These are phyloP conservation scores for Knoxia roxburghii DNA, from an alignment of 257 asterid genomes.

Conservation along the genomic window DNA sequence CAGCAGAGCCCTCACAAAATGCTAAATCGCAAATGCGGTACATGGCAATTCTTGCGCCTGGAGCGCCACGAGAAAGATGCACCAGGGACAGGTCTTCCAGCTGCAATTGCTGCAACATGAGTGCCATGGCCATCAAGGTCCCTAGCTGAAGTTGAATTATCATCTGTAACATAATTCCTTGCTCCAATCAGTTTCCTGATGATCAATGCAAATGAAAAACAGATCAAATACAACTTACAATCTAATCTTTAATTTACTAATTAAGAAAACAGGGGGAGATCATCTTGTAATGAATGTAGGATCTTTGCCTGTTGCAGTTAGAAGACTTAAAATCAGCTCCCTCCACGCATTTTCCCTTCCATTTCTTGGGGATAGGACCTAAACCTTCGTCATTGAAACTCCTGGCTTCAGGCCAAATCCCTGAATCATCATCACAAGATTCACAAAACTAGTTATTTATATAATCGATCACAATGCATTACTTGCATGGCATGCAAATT, in stretches of 20 bases:
- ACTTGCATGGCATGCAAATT: no score
- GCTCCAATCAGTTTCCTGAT: conserved; percentile 84
- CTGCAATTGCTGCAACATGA: conserved; percentile 84
- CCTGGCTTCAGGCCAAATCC: conserved; percentile 90
- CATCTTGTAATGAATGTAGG: no score
- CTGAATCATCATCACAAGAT: conserved; percentile 25
- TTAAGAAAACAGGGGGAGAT: no score
- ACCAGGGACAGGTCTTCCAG: conserved; percentile 50
- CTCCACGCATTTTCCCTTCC: conserved; percentile 81
- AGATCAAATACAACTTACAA: no score
- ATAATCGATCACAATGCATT: no score
- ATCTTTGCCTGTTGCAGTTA: conserved; percentile 71
- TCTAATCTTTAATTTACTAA: no score
- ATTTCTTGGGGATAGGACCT: conserved; percentile 57
- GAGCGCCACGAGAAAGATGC: conserved; percentile 46
- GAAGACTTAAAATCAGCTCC: conserved; percentile 49
- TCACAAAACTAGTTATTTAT: no score
- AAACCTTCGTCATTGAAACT: conserved; percentile 59
- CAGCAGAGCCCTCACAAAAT: conserved; percentile 60
- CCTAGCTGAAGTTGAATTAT: conserved; percentile 34
- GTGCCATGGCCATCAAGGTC: conserved; percentile 86
- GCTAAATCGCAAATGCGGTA: conserved; percentile 47
- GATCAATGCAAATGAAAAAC: background rate
- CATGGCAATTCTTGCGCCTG: conserved; percentile 70
- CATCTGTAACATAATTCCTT: conserved; percentile 37